A percentile compares a stretch with the other conserved stretches of the same genome.
These are phyloP conservation scores for Sphaceloma murrayae DNA, from an alignment of 2,329 filamentous ascomycete species.

Conservation along the genomic window DNA sequence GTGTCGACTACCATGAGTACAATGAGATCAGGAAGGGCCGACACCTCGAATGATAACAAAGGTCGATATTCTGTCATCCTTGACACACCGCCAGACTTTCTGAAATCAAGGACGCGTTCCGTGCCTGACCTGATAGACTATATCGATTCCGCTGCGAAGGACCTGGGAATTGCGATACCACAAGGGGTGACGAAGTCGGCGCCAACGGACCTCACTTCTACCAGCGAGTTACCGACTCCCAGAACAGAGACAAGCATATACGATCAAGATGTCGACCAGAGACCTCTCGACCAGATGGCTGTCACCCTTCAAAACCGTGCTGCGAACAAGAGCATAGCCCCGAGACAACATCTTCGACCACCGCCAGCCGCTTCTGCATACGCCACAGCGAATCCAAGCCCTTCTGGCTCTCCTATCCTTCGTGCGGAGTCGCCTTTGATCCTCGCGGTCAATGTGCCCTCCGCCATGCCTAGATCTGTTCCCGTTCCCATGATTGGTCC, in stretches of 20 bases:
- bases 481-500: conserved; percentile 11
- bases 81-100: conserved; percentile 25
- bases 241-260: too few species aligned
- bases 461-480: neutral
- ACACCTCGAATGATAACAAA: conserved; percentile 18
- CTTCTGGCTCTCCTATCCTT: neutral
- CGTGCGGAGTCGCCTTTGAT: conserved; percentile 2
- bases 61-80: conserved; percentile 20
- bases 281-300: neutral
- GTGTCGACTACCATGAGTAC: conserved; percentile 20
- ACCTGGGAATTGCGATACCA: conserved; percentile 29
- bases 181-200: too few species aligned
- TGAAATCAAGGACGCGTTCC: conserved; percentile 25
- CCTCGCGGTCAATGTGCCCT: neutral
- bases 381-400: conserved; percentile 2
- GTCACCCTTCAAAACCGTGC: conserved; percentile 2
- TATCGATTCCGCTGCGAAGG: conserved; percentile 30
- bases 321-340: conserved; percentile 8
- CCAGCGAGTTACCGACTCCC: too few species aligned
- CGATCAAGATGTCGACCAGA: too few species aligned
- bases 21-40: conserved; percentile 22
- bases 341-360: neutral
- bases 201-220: too few species aligned
- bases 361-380: neutral
- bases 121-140: conserved; percentile 30